Evolutionary conservation across 2,329 filamentous ascomycete genomes (phyloP), one percentile per base, ranked within the genome.

Genomic region (Aspergillus pseudotamarii): DNA sequence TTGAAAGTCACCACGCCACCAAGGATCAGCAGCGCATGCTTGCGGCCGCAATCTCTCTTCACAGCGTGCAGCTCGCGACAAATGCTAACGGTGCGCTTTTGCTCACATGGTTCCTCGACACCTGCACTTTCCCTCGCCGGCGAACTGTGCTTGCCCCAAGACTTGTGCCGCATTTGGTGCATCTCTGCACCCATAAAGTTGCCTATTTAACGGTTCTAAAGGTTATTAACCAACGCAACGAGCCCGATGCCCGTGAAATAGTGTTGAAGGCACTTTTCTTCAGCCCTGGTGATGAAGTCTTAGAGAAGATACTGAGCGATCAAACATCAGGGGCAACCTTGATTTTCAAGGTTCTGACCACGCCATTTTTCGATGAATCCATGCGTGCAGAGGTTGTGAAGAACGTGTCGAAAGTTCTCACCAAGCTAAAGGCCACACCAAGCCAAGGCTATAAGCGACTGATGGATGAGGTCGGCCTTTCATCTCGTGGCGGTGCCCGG

Each of bases 291-390:
- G 92, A 98, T 72, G 89, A 94, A 69, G 88, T 92, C 1, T 81
- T 99, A 46, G 94, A 97, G 76, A 91, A 92, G 60, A 98, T 99
- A 64, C 83, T 99, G 38, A 91, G 88, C 65, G 95, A 99, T 75
- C 93, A 96, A 72, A 88, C 91, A 54, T 98, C 94, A 69, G 95
- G 95, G 60, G 93, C 94, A 4, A 98, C 94, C 0, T 82, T 99
- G 69, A 98, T 99, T 73, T 99, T 98, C 87, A 99, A 99, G 84
- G 94, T 98, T 38, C 84, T 99, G 61, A 98, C 95, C 0, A 98
- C 94, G 9, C 95, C 95, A 0, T 98, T 97, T 85, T 94, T 98
- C 68, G 95, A 99, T 69, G 95, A 99, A 76, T 89, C 84, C 58
- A 94, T 97, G 75, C 91, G 95, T 55, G 83, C 86, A 53, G 92